These are phyloP conservation scores for Dactylonectria macrodidyma DNA, from an alignment of 2,329 filamentous ascomycete species.

Conservation along the genomic window DNA sequence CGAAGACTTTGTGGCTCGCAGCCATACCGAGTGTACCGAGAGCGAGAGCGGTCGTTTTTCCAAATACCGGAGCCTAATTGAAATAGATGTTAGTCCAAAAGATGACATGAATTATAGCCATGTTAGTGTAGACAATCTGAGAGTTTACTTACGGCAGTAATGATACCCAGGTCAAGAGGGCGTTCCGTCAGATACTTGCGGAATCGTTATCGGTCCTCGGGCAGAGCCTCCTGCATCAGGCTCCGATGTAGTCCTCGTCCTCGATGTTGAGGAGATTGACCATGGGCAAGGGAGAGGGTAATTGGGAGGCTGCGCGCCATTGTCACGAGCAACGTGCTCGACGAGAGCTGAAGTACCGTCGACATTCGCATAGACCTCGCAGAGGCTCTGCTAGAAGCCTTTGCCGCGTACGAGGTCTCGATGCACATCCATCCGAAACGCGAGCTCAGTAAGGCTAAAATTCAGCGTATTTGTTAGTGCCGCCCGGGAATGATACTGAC, in stretches of 20 bases:
- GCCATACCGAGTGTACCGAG: constrained; percentile 27
- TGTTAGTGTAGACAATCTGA: not conserved
- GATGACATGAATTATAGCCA: not conserved
- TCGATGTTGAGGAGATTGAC: constrained; percentile 22
- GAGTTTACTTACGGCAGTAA: constrained; percentile 30
- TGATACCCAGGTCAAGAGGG: constrained; percentile 27
- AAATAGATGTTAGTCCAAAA: not conserved
- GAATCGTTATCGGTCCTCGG: constrained; percentile 24
- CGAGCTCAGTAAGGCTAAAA: too few species aligned
- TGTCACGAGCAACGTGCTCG: too few species aligned
- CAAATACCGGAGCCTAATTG: constrained; percentile 27
- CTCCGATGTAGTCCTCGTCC: not conserved
- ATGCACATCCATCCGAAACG: too few species aligned
- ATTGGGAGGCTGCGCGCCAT: not conserved
- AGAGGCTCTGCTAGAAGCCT: not conserved
- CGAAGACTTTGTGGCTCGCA: not conserved
- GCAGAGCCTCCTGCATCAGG: constrained; percentile 28
- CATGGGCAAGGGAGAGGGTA: not conserved
- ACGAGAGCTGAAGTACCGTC: not conserved
- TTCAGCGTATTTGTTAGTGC: too few species aligned
- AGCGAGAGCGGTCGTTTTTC: constrained; percentile 30
- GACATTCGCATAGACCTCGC: not conserved
- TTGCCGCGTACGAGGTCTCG: too few species aligned
- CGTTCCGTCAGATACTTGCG: constrained; percentile 25
- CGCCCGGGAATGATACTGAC: constrained; percentile 8